Conservation (phyloP, 1,284 basidiomycete species). For the Leccinum subspadiceum region DNA sequence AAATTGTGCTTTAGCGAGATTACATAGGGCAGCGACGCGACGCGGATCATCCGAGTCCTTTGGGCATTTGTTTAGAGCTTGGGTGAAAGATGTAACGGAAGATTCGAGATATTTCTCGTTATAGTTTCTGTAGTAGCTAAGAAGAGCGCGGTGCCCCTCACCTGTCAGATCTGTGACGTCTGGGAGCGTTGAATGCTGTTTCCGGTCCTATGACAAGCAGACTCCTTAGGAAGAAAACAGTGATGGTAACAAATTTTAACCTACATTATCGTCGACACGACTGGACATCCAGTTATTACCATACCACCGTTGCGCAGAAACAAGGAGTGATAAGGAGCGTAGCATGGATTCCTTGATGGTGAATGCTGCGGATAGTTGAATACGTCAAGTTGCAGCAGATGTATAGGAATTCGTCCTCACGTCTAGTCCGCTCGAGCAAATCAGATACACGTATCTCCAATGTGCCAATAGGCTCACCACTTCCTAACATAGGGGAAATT, state of each 20-base stretch:
- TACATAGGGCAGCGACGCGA: slow-evolving; percentile 3
- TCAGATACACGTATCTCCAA: not conserved
- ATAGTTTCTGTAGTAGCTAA: not conserved
- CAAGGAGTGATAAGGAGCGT: too few relatives aligned
- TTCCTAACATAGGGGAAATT: slow-evolving; percentile 10
- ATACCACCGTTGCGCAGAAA: too few relatives aligned
- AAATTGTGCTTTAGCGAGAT: slow-evolving; percentile 11
- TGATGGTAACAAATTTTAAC: not conserved
- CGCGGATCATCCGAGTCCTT: not conserved
- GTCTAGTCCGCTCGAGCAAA: not conserved
- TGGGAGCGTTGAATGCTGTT: not conserved
- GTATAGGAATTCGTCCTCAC: not conserved
- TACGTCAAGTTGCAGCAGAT: not conserved
- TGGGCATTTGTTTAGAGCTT: slow-evolving; percentile 2
- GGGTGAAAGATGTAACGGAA: slow-evolving; percentile 7
- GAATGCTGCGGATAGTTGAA: not conserved
- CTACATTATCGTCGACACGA: not conserved
- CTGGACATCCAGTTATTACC: not conserved
- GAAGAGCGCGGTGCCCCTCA: slow-evolving; percentile 1
- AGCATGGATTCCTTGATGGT: too few relatives aligned
- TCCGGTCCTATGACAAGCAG: not conserved
- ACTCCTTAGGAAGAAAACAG: not conserved
- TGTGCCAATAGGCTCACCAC: slow-evolving; percentile 5
- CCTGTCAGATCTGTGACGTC: not conserved
- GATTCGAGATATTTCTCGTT: not conserved